Conservation (phyloP, 2,329 filamentous ascomycete genomes). For the Claviceps digitariae region DNA sequence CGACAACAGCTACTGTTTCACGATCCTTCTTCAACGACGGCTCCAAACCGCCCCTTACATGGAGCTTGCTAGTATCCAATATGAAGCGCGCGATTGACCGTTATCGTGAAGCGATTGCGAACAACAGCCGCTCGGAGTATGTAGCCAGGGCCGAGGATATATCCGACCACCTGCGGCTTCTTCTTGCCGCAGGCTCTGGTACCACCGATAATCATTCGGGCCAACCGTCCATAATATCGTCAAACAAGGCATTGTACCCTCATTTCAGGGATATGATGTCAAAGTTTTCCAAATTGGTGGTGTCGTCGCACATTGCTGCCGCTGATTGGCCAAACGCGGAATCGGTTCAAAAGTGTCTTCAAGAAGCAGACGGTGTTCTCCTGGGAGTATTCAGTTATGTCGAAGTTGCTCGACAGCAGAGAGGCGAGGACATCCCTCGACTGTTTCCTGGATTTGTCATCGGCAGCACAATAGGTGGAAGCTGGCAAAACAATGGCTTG, state of each 20-base stretch:
- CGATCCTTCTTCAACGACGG: slow-evolving; percentile 85
- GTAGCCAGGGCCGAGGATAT: slow-evolving; percentile 94
- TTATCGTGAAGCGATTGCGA: slow-evolving; percentile 80
- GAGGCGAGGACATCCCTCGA: slow-evolving; percentile 86
- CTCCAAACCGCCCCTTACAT: slow-evolving; percentile 67
- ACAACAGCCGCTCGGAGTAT: slow-evolving; percentile 74
- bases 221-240: slow-evolving; percentile 97
- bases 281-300: slow-evolving; percentile 95
- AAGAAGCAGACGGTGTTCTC: slow-evolving; percentile 93
- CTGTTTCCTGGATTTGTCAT: slow-evolving; percentile 87
- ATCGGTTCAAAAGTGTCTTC: slow-evolving; percentile 85
- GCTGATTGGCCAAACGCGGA: slow-evolving; percentile 92
- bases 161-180: slow-evolving; percentile 82
- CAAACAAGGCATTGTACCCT: slow-evolving; percentile 91
- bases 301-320: slow-evolving; percentile 94
- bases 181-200: slow-evolving; percentile 89
- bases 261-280: slow-evolving; percentile 99
- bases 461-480: slow-evolving; percentile 70
- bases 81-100: slow-evolving; percentile 85
- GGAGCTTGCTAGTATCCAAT: slow-evolving; percentile 80
- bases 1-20: slow-evolving; percentile 49
- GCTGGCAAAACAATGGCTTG: slow-evolving; percentile 66
- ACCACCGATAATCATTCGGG: slow-evolving; percentile 98
- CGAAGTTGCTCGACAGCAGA: slow-evolving; percentile 83
- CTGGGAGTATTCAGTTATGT: slow-evolving; percentile 93